These are phyloP conservation scores for Panicum hallii DNA, from an alignment of 202 grass and related monocot genomes.

Conservation along the genomic window DNA sequence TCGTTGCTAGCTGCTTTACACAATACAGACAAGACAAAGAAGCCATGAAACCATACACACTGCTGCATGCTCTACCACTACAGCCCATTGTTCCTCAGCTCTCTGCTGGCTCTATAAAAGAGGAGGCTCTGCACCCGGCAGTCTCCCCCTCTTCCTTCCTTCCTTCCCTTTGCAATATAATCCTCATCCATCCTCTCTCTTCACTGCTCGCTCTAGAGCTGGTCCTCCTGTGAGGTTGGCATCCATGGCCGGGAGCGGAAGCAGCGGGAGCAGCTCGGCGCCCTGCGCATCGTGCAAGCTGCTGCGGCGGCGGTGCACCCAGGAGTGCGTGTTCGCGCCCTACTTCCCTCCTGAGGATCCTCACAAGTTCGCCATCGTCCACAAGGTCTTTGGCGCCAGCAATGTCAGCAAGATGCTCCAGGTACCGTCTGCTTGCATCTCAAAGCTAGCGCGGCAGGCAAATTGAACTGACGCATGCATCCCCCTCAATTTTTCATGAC, in stretches of 20 bases:
- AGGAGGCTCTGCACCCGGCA: constrained; percentile 5
- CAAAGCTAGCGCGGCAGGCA: no score
- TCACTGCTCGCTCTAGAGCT: neutral
- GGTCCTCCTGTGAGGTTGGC: neutral
- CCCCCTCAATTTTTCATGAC: neutral
- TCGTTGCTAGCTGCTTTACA: constrained; percentile 36
- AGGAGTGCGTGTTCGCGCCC: constrained; percentile 78
- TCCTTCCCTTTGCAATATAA: neutral
- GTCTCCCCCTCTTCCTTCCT: constrained; percentile 26
- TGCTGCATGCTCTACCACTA: neutral
- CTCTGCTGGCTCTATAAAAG: constrained; percentile 43
- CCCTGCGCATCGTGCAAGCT: constrained; percentile 82
- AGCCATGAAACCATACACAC: constrained; percentile 7
- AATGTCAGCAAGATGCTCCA: constrained; percentile 86
- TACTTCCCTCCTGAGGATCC: constrained; percentile 81
- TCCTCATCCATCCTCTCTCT: no score
- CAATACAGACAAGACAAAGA: constrained; percentile 42
- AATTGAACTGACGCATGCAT: neutral
- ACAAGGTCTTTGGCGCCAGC: constrained; percentile 81
- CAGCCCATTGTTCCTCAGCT: neutral
- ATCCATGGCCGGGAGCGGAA: constrained; percentile 51
- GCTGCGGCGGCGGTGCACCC: constrained; percentile 63
- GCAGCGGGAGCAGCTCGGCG: neutral
- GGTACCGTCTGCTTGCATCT: no score
- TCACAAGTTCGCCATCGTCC: constrained; percentile 70